A percentile compares a stretch with the other conserved stretches of the same genome.
phyloP scores from a whole-genome alignment of 2,329 filamentous ascomycete species.

The Huntiella moniliformis region DNA sequence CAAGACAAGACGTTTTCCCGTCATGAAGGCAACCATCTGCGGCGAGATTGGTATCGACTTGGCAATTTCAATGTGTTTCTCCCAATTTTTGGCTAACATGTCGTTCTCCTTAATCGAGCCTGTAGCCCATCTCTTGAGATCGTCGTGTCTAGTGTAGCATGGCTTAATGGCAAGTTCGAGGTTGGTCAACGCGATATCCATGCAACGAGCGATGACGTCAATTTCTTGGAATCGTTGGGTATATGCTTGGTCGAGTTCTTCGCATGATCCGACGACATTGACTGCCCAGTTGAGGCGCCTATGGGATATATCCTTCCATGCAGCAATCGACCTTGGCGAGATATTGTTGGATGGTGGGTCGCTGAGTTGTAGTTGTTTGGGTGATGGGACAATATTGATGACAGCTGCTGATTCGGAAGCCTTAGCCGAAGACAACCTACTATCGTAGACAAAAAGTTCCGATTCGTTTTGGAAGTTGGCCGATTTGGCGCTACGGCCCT shows the following conservation, averaged over 20 bases:
- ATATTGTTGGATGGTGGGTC: slow-evolving; percentile 65
- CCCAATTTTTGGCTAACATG: slow-evolving; percentile 44
- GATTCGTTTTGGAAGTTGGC: slow-evolving; percentile 69
- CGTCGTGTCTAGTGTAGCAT: slow-evolving; percentile 52
- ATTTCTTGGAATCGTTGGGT: slow-evolving; percentile 53
- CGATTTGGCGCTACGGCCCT: slow-evolving; percentile 67
- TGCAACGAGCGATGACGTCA: slow-evolving; percentile 57
- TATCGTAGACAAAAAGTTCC: slow-evolving; percentile 86
- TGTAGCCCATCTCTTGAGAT: slow-evolving; percentile 51
- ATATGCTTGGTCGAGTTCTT: slow-evolving; percentile 40
- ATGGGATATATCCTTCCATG: slow-evolving; percentile 80
- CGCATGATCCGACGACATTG: slow-evolving; percentile 49
- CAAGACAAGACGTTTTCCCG: slow-evolving; percentile 24
- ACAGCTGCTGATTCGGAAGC: slow-evolving; percentile 27
- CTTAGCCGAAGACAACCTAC: slow-evolving; percentile 46
- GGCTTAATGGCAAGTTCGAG: slow-evolving; percentile 55
- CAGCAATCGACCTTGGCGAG: slow-evolving; percentile 58
- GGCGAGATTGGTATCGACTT: slow-evolving; percentile 44
- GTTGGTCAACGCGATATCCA: slow-evolving; percentile 74
- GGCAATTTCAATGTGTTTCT: slow-evolving; percentile 47
- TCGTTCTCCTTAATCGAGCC: slow-evolving; percentile 50
- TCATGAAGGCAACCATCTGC: slow-evolving; percentile 49
- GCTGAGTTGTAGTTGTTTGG: slow-evolving; percentile 16
- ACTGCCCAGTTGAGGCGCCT: slow-evolving; percentile 64
- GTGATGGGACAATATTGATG: slow-evolving; percentile 30